Conservation (phyloP, 768 basidiomycete species). For the Leccinum disarticulatum region DNA sequence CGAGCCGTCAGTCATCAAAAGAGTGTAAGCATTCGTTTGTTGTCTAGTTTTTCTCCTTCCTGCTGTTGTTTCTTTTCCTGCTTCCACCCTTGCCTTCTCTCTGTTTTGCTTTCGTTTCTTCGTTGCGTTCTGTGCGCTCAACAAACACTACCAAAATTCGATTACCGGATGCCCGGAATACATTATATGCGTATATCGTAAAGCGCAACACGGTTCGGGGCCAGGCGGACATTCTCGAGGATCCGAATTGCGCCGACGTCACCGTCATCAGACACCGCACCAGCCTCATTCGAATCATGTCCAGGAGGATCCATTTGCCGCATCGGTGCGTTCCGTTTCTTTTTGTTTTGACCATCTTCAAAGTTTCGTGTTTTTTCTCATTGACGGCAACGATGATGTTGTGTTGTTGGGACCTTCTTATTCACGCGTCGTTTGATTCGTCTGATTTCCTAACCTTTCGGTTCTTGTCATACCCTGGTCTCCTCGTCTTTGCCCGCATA, state of each 20-base stretch:
- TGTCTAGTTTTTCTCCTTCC: neutral
- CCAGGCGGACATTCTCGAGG: neutral
- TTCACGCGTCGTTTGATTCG: neutral
- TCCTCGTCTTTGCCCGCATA: too few species aligned
- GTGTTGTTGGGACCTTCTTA: neutral
- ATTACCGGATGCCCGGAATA: neutral
- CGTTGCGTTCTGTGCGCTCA: neutral
- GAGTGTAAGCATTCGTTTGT: slow-evolving; percentile 11
- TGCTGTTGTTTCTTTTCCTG: too few species aligned
- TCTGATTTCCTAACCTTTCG: neutral
- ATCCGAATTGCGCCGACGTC: slow-evolving; percentile 15
- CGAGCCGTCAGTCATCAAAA: slow-evolving; percentile 3
- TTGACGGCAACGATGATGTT: neutral
- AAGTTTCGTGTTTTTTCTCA: too few species aligned
- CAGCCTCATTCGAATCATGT: neutral
- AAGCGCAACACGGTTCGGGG: slow-evolving; percentile 7
- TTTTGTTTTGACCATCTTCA: neutral
- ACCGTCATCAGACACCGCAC: neutral
- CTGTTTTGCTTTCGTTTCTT: neutral
- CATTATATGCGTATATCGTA: neutral
- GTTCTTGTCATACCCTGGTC: too few species aligned
- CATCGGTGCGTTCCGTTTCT: slow-evolving; percentile 13
- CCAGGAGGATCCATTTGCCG: neutral
- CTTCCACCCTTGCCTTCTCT: too few species aligned
- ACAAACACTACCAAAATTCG: neutral